phyloP scores from a whole-genome alignment of 2,329 filamentous ascomycete genomes.

The Penicillium verrucosum region DNA sequence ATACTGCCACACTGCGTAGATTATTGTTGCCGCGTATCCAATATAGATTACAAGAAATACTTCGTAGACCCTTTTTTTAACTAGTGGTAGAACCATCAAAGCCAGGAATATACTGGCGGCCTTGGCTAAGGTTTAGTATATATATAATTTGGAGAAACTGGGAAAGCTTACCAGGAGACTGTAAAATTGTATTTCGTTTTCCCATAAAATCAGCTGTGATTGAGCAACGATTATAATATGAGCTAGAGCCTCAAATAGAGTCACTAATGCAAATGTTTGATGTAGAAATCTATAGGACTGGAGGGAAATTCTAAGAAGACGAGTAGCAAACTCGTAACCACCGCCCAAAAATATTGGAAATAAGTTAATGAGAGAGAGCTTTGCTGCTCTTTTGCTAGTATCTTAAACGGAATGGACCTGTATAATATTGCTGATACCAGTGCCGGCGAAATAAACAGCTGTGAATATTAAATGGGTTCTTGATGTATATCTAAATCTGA shows the following conservation, averaged over 20 bases:
- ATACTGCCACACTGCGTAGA: constrained; percentile 16
- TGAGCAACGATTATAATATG: constrained; percentile 10
- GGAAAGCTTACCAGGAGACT: constrained; percentile 12
- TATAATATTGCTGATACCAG: constrained; percentile 12
- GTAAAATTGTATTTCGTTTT: constrained; percentile 10
- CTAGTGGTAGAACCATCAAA: constrained; percentile 11
- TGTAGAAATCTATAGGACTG: constrained; percentile 14
- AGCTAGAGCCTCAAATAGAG: constrained; percentile 11
- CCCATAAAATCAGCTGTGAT: constrained; percentile 5
- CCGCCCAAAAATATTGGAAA: constrained; percentile 15
- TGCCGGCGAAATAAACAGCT: neutral
- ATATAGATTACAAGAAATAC: constrained; percentile 15
- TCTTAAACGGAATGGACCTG: constrained; percentile 6
- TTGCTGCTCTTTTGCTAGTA: constrained; percentile 8
- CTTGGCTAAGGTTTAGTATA: neutral
- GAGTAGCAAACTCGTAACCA: constrained; percentile 14
- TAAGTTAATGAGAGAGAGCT: constrained; percentile 16
- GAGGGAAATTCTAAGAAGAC: constrained; percentile 14
- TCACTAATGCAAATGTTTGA: constrained; percentile 8
- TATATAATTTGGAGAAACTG: neutral
- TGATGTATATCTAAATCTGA: constrained; percentile 2
- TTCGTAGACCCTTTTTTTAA: constrained; percentile 19
- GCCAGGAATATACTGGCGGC: constrained; percentile 12
- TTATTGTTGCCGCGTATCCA: constrained; percentile 5
- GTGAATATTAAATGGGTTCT: constrained; percentile 1